A percentile compares a stretch with the other conserved stretches of the same genome.
These are phyloP conservation scores for Massariosphaeria phaeospora DNA, from an alignment of 495 filamentous ascomycete species.

Conservation along the genomic window DNA sequence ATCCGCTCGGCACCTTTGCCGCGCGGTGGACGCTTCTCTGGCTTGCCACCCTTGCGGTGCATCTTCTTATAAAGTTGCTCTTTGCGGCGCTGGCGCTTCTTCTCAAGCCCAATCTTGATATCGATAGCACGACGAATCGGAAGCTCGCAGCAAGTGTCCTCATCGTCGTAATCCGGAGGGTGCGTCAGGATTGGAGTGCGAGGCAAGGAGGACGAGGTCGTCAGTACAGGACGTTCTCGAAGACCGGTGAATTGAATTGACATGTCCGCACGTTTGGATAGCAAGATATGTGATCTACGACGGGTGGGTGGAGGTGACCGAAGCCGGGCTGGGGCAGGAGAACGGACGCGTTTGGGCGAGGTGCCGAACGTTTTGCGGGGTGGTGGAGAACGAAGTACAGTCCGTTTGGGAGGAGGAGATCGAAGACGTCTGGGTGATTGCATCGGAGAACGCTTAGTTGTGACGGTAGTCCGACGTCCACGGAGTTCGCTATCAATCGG, in stretches of 20 bases:
- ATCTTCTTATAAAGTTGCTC: constrained; percentile 86
- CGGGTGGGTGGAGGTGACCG: constrained; percentile 53
- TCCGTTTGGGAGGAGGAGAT: constrained; percentile 43
- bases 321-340: constrained; percentile 52
- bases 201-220: constrained; percentile 39
- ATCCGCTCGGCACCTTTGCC: constrained; percentile 91
- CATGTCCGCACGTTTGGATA: constrained; percentile 8
- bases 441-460: constrained; percentile 44
- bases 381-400: constrained; percentile 51
- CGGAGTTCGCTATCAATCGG: constrained; percentile 37
- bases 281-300: constrained; percentile 40
- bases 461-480: constrained; percentile 39
- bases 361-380: constrained; percentile 60
- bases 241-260: constrained; percentile 22
- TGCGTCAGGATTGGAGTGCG: constrained; percentile 25
- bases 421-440: constrained; percentile 49
- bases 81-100: constrained; percentile 83
- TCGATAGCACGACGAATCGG: constrained; percentile 74
- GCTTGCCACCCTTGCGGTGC: constrained; percentile 59
- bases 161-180: constrained; percentile 26
- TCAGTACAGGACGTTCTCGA: constrained; percentile 37
- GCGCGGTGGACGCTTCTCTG: constrained; percentile 58
- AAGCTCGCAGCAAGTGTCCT: constrained; percentile 26
- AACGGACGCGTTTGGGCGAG: constrained; percentile 67
- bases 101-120: constrained; percentile 93